Evolutionary conservation across 805 yeast species (phyloP), one percentile per base, ranked within the genome.

Genomic region (Candida silvicultrix): DNA sequence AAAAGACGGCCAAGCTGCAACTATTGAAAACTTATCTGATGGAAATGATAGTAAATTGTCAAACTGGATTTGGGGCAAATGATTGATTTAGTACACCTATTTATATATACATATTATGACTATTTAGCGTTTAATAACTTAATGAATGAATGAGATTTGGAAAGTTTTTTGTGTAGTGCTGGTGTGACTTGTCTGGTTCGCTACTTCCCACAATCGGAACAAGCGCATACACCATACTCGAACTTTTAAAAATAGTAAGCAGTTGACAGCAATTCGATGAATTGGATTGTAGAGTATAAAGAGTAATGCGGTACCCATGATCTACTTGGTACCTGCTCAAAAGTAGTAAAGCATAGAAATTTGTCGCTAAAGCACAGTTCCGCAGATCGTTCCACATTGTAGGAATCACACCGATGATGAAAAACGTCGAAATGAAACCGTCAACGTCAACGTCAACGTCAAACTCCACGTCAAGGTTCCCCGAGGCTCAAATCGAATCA

Each of bases 1-100:
- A 32, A 50, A 51, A 7, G 66, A 65, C 43, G 77, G 69, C 5
- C 56, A 65, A 40, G 68, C 73, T 20, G n/a, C 28, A 9, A 57
- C 55, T 20, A 53, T 65, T 14, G 66, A 67, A 41, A 52, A 49
- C 15, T 4, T 46, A 19, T 31, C 45, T 12, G 44, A 23, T 16
- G 22, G 20, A 23, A 29, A 32, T 11, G 48, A 40, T 20, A 43
- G 43, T 10, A 43, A 35, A 16, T 29, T 52, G 35, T 40, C 32
- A 12, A 43, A 46, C 8, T 58, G 62, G 62, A 49, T 57, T 20
- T 57, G 63, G 63, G 53, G 48, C 16, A 44, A 34, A 34, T 34
- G 21, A 18, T 21, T 6, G 9, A 23, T 9, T 9, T 23, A 6
- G 25, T 23, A 28, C 12, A 7, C 31, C 31, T 28, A 8, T 28